Evolutionary conservation across 768 basidiomycete genomes (phyloP).

Genomic region (Chalciporus piperatus): DNA sequence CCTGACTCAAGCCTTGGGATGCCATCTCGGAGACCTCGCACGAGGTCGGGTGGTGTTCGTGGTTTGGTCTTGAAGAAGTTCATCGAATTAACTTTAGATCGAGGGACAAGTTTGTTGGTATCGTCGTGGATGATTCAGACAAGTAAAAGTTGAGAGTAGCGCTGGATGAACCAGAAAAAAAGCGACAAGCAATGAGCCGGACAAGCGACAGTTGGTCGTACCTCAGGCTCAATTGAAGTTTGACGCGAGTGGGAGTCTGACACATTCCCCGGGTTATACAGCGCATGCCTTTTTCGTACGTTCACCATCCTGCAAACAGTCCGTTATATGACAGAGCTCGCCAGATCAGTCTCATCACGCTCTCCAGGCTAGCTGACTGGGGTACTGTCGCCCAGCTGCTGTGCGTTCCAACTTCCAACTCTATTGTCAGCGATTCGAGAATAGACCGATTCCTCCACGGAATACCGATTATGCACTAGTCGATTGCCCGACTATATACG

Average conservation of each 20-base stretch:
- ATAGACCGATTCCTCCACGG: background rate
- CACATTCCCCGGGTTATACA: conserved; percentile 14
- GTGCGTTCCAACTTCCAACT: too few species aligned
- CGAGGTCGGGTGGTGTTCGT: conserved; percentile 84
- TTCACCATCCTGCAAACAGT: background rate
- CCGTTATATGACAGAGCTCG: background rate
- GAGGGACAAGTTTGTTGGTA: background rate
- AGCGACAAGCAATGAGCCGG: too few species aligned
- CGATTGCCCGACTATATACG: background rate
- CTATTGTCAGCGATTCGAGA: too few species aligned
- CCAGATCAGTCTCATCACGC: conserved; percentile 5
- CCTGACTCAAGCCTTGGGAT: conserved; percentile 73
- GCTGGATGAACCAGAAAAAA: background rate
- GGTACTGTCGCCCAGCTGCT: too few species aligned
- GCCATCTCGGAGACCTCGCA: conserved; percentile 76
- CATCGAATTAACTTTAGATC: conserved; percentile 44
- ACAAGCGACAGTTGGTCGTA: background rate
- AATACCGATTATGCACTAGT: too few species aligned
- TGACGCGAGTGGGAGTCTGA: conserved; percentile 12
- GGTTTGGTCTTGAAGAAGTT: conserved; percentile 96
- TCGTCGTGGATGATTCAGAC: background rate
- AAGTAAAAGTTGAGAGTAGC: background rate
- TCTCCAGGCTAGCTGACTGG: background rate
- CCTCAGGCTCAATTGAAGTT: too few species aligned
- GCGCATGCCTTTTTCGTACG: conserved; percentile 12